Evolutionary conservation across 1,139 yeast species (phyloP).

Genomic region (Scheffersomyces titani): DNA sequence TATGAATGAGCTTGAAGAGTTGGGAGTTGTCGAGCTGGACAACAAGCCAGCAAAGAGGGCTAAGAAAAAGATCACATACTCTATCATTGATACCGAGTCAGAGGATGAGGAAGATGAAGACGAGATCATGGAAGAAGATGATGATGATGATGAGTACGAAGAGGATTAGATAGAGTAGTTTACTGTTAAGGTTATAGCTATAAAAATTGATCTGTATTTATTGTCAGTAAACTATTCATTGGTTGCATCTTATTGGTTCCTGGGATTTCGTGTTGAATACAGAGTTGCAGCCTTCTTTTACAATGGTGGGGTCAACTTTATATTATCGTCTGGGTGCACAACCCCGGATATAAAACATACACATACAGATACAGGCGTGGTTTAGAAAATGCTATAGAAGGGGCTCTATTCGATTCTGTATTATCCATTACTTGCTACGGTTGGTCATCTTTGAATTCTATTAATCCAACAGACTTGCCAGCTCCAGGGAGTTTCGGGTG

Average conservation of each 20-base stretch:
- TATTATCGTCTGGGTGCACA: not conserved
- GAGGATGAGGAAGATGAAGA: conserved; percentile 6
- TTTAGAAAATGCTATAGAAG: too few species aligned
- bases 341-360: not conserved
- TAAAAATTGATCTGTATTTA: not conserved
- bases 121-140: conserved; percentile 6
- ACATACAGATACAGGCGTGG: not conserved
- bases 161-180: conserved; percentile 7
- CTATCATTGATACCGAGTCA: conserved; percentile 11
- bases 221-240: too few species aligned
- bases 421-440: too few species aligned
- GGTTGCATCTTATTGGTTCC: not conserved
- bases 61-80: conserved; percentile 12
- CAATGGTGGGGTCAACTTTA: not conserved
- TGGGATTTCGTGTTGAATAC: not conserved
- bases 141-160: conserved; percentile 12
- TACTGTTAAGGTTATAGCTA: not conserved
- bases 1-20: conserved; percentile 25
- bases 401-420: not conserved
- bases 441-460: too few species aligned
- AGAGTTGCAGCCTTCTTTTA: not conserved
- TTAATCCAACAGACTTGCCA: too few species aligned
- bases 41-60: conserved; percentile 9
- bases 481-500: too few species aligned
- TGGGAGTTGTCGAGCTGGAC: conserved; percentile 12